These are phyloP conservation scores for Forsythia suspensa DNA, from an alignment of 257 asterid species.

Conservation along the genomic window DNA sequence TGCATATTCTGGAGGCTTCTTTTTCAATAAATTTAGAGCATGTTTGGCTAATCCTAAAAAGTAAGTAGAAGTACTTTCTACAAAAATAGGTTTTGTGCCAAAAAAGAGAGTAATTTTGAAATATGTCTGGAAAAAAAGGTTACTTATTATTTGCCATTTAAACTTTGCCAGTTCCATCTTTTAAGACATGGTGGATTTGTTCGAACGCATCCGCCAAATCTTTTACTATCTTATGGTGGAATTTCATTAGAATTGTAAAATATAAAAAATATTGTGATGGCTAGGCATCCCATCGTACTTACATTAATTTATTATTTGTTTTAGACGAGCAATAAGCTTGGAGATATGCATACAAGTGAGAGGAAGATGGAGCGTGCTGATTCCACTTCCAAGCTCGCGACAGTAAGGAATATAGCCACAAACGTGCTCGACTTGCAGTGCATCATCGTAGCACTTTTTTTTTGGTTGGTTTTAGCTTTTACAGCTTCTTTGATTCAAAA, in stretches of 20 bases:
- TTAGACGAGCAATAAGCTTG: constrained; percentile 22
- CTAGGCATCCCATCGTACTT: neutral
- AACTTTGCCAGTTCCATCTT: neutral
- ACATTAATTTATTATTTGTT: constrained; percentile 4
- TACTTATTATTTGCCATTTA: neutral
- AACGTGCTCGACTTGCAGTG: constrained; percentile 29
- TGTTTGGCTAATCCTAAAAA: neutral
- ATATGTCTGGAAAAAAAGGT: neutral
- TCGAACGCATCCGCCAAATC: neutral
- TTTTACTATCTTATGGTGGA: neutral
- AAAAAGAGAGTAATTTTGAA: neutral
- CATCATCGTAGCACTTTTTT: neutral
- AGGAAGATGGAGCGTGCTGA: constrained; percentile 19
- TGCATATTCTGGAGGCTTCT: neutral
- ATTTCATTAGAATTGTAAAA: neutral
- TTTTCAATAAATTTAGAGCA: neutral
- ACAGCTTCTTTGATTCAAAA: constrained; percentile 1
- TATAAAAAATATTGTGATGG: neutral
- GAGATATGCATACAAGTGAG: constrained; percentile 19
- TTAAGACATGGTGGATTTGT: constrained; percentile 1
- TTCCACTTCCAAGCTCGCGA: constrained; percentile 24
- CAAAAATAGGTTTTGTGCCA: neutral
- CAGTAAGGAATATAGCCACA: constrained; percentile 48
- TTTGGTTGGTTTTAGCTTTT: neutral
- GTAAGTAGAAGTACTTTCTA: neutral